Percentiles rank a stretch among this genome's conserved stretches.
Evolutionary conservation across 495 filamentous ascomycete species (phyloP).

Genomic region (Lepraria neglecta): DNA sequence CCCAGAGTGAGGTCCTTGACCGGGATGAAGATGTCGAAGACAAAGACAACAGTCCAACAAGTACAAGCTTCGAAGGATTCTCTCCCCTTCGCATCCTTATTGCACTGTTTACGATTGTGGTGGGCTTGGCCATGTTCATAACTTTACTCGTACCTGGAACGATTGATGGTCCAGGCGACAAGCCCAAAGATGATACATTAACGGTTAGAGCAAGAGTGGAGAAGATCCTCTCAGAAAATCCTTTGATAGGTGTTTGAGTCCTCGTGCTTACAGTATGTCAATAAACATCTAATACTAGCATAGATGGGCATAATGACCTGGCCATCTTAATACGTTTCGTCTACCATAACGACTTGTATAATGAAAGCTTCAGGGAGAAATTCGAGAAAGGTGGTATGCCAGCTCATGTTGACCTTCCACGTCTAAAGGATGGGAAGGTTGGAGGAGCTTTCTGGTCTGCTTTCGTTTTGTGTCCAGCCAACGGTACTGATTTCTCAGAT

Average conservation of each 20-base stretch:
- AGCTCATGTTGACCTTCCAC: slow-evolving; percentile 74
- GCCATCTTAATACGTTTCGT: slow-evolving; percentile 61
- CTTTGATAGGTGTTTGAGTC: slow-evolving; percentile 61
- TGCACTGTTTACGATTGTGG: slow-evolving; percentile 19
- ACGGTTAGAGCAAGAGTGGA: slow-evolving; percentile 61
- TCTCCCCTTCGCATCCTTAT: slow-evolving; percentile 20
- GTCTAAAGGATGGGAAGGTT: slow-evolving; percentile 44
- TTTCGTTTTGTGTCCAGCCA: slow-evolving; percentile 67
- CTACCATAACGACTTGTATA: slow-evolving; percentile 74
- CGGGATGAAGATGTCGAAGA: slow-evolving; percentile 15
- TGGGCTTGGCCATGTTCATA: slow-evolving; percentile 21
- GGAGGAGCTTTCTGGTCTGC: slow-evolving; percentile 88
- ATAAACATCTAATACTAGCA: slow-evolving; percentile 17
- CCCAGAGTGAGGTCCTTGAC: slow-evolving; percentile 12
- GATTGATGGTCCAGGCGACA: slow-evolving; percentile 17
- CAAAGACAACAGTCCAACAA: slow-evolving; percentile 9
- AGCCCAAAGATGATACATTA: slow-evolving; percentile 26
- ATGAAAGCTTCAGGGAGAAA: slow-evolving; percentile 59
- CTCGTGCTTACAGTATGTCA: slow-evolving; percentile 12
- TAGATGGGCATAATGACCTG: slow-evolving; percentile 92
- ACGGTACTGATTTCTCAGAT: slow-evolving; percentile 65
- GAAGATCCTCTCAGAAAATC: slow-evolving; percentile 63
- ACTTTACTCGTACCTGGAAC: slow-evolving; percentile 18
- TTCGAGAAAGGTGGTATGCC: slow-evolving; percentile 61
- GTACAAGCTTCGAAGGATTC: neutral